Conservation (phyloP, 805 yeast genomes). For the Brettanomyces nanus region DNA sequence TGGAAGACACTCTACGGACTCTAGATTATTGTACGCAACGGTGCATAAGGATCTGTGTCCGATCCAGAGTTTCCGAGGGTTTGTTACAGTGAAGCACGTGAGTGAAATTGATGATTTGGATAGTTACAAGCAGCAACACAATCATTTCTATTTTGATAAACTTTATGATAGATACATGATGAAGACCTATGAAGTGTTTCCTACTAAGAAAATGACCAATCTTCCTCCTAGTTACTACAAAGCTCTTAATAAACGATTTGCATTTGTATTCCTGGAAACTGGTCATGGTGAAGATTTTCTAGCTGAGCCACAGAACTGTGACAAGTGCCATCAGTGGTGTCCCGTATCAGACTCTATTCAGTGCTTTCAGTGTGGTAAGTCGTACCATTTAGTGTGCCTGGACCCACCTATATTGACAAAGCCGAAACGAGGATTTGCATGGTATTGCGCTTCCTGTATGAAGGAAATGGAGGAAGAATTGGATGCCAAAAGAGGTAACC, state of each 20-base stretch:
- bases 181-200: slow-evolving; percentile 69
- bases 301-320: slow-evolving; percentile 61
- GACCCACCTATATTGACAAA: slow-evolving; percentile 75
- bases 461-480: slow-evolving; percentile 43
- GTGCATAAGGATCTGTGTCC: slow-evolving; percentile 85
- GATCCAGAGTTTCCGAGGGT: slow-evolving; percentile 63
- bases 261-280: slow-evolving; percentile 66
- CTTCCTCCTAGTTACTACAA: slow-evolving; percentile 52
- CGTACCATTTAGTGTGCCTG: slow-evolving; percentile 75
- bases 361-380: slow-evolving; percentile 69
- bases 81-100: slow-evolving; percentile 59
- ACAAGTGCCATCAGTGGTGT: slow-evolving; percentile 81
- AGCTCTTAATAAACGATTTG: slow-evolving; percentile 60
- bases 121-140: slow-evolving; percentile 48
- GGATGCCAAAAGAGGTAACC: slow-evolving; percentile 27
- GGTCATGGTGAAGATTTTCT: slow-evolving; percentile 57
- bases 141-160: slow-evolving; percentile 76
- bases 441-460: slow-evolving; percentile 84
- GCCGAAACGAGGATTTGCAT: slow-evolving; percentile 82
- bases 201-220: slow-evolving; percentile 49
- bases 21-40: slow-evolving; percentile 74
- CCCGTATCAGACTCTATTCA: slow-evolving; percentile 59
- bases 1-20: slow-evolving; percentile 54
- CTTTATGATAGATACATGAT: slow-evolving; percentile 82
- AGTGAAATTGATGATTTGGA: slow-evolving; percentile 57